Conservation (phyloP, 495 filamentous ascomycete genomes). For the Podospora comata region DNA sequence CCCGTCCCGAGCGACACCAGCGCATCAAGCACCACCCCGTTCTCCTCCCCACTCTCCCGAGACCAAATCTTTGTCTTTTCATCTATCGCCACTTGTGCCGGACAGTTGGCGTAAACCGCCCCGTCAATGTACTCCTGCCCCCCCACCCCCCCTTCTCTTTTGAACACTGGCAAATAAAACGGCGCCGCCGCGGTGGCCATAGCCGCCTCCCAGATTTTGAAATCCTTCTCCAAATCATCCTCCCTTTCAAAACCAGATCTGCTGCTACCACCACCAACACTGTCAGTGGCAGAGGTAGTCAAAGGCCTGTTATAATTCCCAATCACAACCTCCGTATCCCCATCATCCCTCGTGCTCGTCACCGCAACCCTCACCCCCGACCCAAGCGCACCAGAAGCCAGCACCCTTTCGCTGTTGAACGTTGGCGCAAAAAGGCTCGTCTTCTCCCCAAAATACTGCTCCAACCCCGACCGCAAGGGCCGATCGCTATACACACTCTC, state of each 20-base stretch:
- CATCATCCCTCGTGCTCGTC: slow-evolving; percentile 12
- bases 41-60: not conserved
- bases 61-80: slow-evolving; percentile 12
- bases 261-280: not conserved
- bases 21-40: not conserved
- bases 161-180: slow-evolving; percentile 8
- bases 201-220: slow-evolving; percentile 11
- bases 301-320: slow-evolving; percentile 16
- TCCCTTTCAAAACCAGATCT: slow-evolving; percentile 4
- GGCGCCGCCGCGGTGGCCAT: slow-evolving; percentile 14
- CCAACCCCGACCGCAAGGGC: not conserved
- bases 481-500: not conserved
- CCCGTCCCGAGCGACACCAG: not conserved
- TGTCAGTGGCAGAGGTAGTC: not conserved
- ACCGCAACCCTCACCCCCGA: slow-evolving; percentile 11
- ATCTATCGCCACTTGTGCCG: slow-evolving; percentile 9
- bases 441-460: not conserved
- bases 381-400: not conserved
- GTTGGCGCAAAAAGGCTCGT: not conserved
- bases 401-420: not conserved
- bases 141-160: not conserved
- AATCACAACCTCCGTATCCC: slow-evolving; percentile 3
- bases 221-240: slow-evolving; percentile 5
- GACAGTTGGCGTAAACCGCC: slow-evolving; percentile 11
- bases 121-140: slow-evolving; percentile 11